Percentiles rank a stretch among this genome's conserved stretches.
These are phyloP conservation scores for Tylopilus sp. DNA, from an alignment of 768 basidiomycete genomes.

Conservation along the genomic window DNA sequence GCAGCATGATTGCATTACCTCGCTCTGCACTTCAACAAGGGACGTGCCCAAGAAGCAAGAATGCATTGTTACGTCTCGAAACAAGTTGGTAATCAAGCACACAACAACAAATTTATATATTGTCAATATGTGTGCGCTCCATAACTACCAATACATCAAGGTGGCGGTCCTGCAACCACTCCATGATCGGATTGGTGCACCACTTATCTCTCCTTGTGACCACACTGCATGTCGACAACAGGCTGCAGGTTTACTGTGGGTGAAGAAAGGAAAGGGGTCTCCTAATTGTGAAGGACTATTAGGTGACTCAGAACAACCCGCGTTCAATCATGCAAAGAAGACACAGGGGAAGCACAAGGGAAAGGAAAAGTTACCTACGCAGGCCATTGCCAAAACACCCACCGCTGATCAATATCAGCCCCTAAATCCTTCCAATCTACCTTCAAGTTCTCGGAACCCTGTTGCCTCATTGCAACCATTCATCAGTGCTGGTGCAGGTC, in stretches of 20 bases:
- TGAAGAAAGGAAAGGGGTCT: neutral
- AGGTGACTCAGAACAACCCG: neutral
- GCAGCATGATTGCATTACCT: neutral
- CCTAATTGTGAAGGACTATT: neutral
- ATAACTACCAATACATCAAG: neutral
- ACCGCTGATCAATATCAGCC: no score
- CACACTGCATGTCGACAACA: no score
- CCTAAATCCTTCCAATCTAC: no score
- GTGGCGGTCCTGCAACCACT: neutral
- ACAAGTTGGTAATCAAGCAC: neutral
- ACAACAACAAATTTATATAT: neutral
- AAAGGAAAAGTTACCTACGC: neutral
- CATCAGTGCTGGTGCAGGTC: no score
- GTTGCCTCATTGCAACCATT: no score
- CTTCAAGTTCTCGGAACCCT: no score
- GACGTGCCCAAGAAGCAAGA: neutral
- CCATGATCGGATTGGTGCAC: neutral
- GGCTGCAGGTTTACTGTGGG: neutral
- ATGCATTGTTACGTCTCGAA: neutral
- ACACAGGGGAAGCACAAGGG: neutral
- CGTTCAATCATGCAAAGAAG: neutral
- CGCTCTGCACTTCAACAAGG: neutral
- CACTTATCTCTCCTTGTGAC: neutral
- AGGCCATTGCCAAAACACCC: neutral
- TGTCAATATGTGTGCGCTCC: neutral